Conservation (phyloP, 2,329 filamentous ascomycete species). For the Decorospora gaudefroyi region DNA sequence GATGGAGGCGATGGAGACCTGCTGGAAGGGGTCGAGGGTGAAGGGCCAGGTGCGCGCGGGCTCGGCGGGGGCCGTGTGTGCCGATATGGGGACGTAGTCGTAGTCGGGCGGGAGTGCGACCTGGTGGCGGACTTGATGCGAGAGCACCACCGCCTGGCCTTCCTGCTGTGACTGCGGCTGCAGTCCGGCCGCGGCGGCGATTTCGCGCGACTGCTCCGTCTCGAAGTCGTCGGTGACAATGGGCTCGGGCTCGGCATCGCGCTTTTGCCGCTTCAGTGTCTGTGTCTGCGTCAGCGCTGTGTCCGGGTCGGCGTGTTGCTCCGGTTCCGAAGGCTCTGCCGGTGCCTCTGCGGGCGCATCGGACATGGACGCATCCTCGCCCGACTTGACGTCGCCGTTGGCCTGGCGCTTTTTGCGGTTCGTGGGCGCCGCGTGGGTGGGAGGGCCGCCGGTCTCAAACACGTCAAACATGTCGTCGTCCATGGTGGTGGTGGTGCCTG, state of each 20-base stretch:
- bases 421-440: slow-evolving; percentile 36
- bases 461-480: slow-evolving; percentile 55
- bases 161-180: slow-evolving; percentile 66
- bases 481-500: slow-evolving; percentile 28
- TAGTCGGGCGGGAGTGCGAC: slow-evolving; percentile 93
- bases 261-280: slow-evolving; percentile 66
- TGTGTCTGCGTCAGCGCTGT: slow-evolving; percentile 47
- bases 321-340: too few relatives aligned
- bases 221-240: slow-evolving; percentile 93
- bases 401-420: slow-evolving; percentile 84
- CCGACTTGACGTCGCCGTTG: slow-evolving; percentile 73
- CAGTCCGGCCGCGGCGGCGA: slow-evolving; percentile 75
- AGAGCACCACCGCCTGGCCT: slow-evolving; percentile 74
- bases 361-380: slow-evolving; percentile 52
- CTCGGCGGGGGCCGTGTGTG: slow-evolving; percentile 86
- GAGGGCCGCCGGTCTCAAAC: slow-evolving; percentile 49
- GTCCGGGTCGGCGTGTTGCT: too few relatives aligned
- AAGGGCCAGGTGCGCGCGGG: slow-evolving; percentile 87
- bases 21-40: slow-evolving; percentile 95
- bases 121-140: slow-evolving; percentile 98
- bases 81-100: slow-evolving; percentile 90
- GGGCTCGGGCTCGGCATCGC: slow-evolving; percentile 69
- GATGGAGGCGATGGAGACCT: slow-evolving; percentile 90
- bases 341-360: slow-evolving; percentile 46
- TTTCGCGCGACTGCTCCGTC: slow-evolving; percentile 89